Evolutionary conservation across 108 stramenopile species (phyloP), one percentile per base, ranked within the genome.

Genomic region (Craspedostauros australis): DNA sequence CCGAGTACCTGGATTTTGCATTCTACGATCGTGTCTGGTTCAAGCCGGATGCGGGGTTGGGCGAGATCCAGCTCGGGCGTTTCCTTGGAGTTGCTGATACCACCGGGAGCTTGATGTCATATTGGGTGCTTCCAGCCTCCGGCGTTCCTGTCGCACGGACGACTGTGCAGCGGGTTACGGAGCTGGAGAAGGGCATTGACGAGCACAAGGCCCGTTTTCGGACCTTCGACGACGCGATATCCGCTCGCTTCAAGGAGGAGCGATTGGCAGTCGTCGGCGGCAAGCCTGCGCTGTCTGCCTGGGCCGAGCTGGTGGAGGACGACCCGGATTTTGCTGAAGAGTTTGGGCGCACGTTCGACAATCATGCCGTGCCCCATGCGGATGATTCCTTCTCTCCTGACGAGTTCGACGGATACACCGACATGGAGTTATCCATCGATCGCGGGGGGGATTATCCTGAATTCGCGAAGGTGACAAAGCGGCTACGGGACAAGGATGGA

Each of bases 11-110:
- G 1, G 71, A 77, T 24, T 77, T 77, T 37, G 57, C 22, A 0
- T 77, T 63, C 29, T 77, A 63, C 39, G 66, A 71, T 30, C 27
- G 28, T 5, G 65, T 60, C 0, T 70, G 74, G 74, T 75, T 55
- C 32, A 50, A 18, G 5, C 23, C 5, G 11, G 62, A 60, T 21
- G 40, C 54, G 1, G 48, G 56, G 15, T 5, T 64, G 5, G 57
- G 43, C 12, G 26, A 27, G 9, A 3, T 11, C 8, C 24, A 46
- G 2, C 41, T 54, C n/a, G 60, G 60, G 1, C 26, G 58, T 46
- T 68, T 51, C 50, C 50, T 68, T 0, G 66, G 66, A 16, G 50
- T 54, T 8, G 53, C 67, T 2, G 48, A 67, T 27, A 23, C 40
- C 1, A 48, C 66, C 0, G 66, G 66, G 1, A 51, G 42, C 0